Conservation (phyloP, 345 rosid species). For the Salix caprea region DNA sequence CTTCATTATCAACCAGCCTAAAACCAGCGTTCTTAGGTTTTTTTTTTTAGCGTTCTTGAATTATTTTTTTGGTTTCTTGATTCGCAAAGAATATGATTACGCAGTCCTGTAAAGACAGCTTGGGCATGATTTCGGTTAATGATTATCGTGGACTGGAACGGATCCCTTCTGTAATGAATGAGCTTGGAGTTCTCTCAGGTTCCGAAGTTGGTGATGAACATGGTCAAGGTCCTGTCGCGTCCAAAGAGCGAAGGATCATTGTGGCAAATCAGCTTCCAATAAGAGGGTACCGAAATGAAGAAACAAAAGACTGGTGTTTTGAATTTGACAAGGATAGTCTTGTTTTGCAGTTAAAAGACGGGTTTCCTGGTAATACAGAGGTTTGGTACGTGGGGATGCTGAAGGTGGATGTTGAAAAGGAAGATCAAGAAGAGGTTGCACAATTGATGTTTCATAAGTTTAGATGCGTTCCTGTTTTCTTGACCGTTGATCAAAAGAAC, state of each 20-base stretch:
- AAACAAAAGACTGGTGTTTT: constrained; percentile 40
- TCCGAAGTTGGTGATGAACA: constrained; percentile 10
- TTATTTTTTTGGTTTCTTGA: background rate
- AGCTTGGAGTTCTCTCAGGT: constrained; percentile 38
- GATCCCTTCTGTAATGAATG: constrained; percentile 49
- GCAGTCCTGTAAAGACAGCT: constrained; percentile 44
- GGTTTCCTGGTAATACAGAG: constrained; percentile 47
- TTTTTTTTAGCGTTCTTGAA: background rate
- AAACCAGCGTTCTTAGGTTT: background rate
- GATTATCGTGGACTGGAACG: constrained; percentile 54
- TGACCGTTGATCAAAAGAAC: constrained; percentile 45
- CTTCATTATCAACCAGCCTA: background rate
- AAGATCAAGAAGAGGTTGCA: constrained; percentile 60
- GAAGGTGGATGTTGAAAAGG: constrained; percentile 43
- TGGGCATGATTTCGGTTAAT: constrained; percentile 55
- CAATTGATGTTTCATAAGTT: constrained; percentile 44
- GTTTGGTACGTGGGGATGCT: constrained; percentile 62
- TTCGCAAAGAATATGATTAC: constrained; percentile 30
- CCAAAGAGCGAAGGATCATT: constrained; percentile 42
- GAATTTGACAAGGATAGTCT: constrained; percentile 59
- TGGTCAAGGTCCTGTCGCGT: background rate
- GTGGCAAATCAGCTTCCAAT: constrained; percentile 75
- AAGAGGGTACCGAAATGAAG: constrained; percentile 31
- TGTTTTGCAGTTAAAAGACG: constrained; percentile 56
- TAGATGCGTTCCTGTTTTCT: constrained; percentile 63